A percentile compares a stretch with the other conserved stretches of the same genome.
Evolutionary conservation across 768 basidiomycete species (phyloP).

Genomic region (Gelatoporia subvermispora): DNA sequence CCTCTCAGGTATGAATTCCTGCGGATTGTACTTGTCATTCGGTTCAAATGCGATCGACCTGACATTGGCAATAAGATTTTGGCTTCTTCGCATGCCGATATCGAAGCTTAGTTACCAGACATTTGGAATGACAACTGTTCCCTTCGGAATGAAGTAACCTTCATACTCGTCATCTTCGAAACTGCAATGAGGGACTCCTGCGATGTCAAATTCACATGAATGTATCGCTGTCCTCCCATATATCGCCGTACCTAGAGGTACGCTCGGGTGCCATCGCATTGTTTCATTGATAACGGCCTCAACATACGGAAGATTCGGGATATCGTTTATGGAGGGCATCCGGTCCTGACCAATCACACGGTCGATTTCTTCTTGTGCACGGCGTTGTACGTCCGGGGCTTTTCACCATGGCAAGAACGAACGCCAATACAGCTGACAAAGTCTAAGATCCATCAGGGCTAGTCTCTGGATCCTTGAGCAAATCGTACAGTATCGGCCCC

Average conservation of each 20-base stretch:
- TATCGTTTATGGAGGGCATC: slow-evolving; percentile 17
- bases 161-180: slow-evolving; percentile 17
- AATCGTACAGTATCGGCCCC: slow-evolving; percentile 10
- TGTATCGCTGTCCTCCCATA: not conserved
- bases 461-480: slow-evolving; percentile 34
- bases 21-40: slow-evolving; percentile 7
- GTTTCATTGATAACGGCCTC: slow-evolving; percentile 19
- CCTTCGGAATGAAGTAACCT: slow-evolving; percentile 20
- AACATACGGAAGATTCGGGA: slow-evolving; percentile 15
- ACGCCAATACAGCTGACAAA: slow-evolving; percentile 20
- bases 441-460: slow-evolving; percentile 22
- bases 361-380: slow-evolving; percentile 26
- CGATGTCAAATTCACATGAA: not conserved
- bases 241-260: slow-evolving; percentile 22
- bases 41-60: slow-evolving; percentile 11
- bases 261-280: slow-evolving; percentile 28
- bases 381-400: slow-evolving; percentile 24
- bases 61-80: not conserved
- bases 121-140: slow-evolving; percentile 19
- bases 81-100: slow-evolving; percentile 22
- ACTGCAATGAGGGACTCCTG: slow-evolving; percentile 15
- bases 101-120: slow-evolving; percentile 13
- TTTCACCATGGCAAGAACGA: slow-evolving; percentile 31
- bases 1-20: slow-evolving; percentile 15
- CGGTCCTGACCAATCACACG: slow-evolving; percentile 14